Base-by-base conservation (phyloP, 495 filamentous ascomycete species). In the Opeltia flavorubescens region DNA sequence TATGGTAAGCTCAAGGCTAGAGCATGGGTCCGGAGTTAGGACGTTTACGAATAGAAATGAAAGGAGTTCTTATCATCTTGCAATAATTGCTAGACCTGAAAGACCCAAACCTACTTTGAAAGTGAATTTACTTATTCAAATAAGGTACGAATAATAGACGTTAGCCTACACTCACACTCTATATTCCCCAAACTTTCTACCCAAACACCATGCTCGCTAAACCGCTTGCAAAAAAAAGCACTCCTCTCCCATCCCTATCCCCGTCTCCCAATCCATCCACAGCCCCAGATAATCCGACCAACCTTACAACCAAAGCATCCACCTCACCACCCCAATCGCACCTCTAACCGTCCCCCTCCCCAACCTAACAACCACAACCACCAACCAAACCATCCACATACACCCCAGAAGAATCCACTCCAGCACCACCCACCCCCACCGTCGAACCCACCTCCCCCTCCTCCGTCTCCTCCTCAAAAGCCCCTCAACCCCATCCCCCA, bases 311-410 rank as follows among this genome's bases (percentile, higher is more conserved):
- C 84, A 93, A 46, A 94, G 62, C 56, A 93, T 63, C 88, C 88
- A 95, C 54, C 72, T 63, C 12, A 81, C 62, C 34, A 69, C 71
- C 24, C 72, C 65, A 3, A 78, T 59, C 6, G 75, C 55, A 3
- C 76, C 81, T 31, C 69, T 70, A 24, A 80, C 68, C 11, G 78
- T 52, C 15, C 79, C 77, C 25, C 79, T 64, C 1, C 81, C 52
- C 18, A 85, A 48, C 47, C 82, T 69, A 43, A 79, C 67, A 11
- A 79, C 69, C 70, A 85, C 79, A 15, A 89, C 84, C 38, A 86
- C 65, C 44, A 86, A 68, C 84, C 84, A 89, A 8, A 86, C 80
- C 60, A 80, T 83, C 84, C 84, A 89, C 71, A 89, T 78, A 46
- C 84, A 71, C 13, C 77, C 83, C 27, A 89, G 78, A 20, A 89